Base-by-base conservation (phyloP, 2,329 filamentous ascomycete species). In the Fusarium sp. region DNA sequence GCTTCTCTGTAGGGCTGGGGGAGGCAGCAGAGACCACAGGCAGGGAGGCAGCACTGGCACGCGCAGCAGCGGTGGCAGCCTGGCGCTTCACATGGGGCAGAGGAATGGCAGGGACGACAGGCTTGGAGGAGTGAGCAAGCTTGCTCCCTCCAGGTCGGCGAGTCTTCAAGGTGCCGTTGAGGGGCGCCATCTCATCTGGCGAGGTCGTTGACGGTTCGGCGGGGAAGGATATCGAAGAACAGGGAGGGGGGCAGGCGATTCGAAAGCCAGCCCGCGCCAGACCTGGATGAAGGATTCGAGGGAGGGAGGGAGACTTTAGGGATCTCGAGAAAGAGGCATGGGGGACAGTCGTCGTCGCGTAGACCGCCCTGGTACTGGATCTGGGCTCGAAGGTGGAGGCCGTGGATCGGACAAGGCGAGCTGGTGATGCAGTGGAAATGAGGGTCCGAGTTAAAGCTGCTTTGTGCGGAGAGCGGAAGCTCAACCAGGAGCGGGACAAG, bases 51-150 rank as follows among this genome's bases (percentile, higher is more conserved):
- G 74, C 64, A 65, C 74, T 74, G 29, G 79, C 71, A 64, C 81
- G 77, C 60, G 78, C 78, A 35, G 81, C 78, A 24, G 80, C 75
- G 13, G 80, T 76, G 40, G 81, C 80, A 66, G 80, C 80, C 73
- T 83, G 80, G 65, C 83, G 82, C 73, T 83, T 85, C 60, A 82
- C 78, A 70, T 83, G 79, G 20, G 82, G 82, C 70, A 85, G 73
- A 58, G 83, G 83, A 54, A 85, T 80, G 64, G 80, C 83, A 67
- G 83, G 83, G 66, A 82, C 76, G 45, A 84, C 78, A 57, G 81
- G 78, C 72, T 82, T 83, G 66, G 78, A 70, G 66, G 73, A 76
- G 62, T 80, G 78, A 65, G 75, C 76, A 69, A 80, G 78, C 77
- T 79, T 81, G 75, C 73, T 74, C 57, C 72, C 63, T 64, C 72